phyloP scores from a whole-genome alignment of 163 green algal genomes.

The Chlorella variabilis region DNA sequence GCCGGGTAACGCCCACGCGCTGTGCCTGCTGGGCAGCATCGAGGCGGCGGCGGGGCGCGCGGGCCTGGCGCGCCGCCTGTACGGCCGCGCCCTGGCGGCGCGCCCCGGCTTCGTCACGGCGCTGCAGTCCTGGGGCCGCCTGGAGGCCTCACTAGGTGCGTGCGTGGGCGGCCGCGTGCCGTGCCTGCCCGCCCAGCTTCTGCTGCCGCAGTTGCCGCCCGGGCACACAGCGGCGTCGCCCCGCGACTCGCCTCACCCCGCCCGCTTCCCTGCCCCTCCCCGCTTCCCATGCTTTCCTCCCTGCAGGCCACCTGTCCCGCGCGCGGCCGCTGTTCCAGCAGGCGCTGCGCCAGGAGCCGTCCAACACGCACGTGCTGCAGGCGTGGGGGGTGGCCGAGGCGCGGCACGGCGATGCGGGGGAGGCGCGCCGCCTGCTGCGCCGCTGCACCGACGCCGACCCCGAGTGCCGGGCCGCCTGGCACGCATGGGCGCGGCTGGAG shows the following conservation, averaged over 20 bases:
- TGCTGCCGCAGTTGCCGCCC: too few relatives aligned
- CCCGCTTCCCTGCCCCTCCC: too few relatives aligned
- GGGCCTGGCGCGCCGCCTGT: constrained; percentile 33
- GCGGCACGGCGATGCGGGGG: neutral
- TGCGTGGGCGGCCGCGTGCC: too few relatives aligned
- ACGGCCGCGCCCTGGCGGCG: constrained; percentile 15
- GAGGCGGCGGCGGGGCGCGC: constrained; percentile 1
- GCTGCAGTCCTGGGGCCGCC: constrained; percentile 81
- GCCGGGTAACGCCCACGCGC: constrained; percentile 33
- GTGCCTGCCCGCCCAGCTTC: too few relatives aligned
- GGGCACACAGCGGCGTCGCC: too few relatives aligned
- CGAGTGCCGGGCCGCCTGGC: constrained; percentile 45
- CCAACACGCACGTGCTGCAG: constrained; percentile 46
- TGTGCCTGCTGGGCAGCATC: constrained; percentile 44
- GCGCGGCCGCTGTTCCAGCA: constrained; percentile 75
- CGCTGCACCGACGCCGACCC: constrained; percentile 41
- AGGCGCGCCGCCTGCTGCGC: constrained; percentile 27
- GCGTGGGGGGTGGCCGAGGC: constrained; percentile 47
- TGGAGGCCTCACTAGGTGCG: constrained; percentile 75
- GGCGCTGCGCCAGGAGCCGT: constrained; percentile 29
- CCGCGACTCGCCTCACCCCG: too few relatives aligned
- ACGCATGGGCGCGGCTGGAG: constrained; percentile 79
- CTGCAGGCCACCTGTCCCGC: constrained; percentile 50
- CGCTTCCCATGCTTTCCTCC: too few relatives aligned
- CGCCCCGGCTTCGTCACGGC: constrained; percentile 14